Base-by-base conservation (phyloP, 2,329 filamentous ascomycete species). In the Fusarium nelsonii region DNA sequence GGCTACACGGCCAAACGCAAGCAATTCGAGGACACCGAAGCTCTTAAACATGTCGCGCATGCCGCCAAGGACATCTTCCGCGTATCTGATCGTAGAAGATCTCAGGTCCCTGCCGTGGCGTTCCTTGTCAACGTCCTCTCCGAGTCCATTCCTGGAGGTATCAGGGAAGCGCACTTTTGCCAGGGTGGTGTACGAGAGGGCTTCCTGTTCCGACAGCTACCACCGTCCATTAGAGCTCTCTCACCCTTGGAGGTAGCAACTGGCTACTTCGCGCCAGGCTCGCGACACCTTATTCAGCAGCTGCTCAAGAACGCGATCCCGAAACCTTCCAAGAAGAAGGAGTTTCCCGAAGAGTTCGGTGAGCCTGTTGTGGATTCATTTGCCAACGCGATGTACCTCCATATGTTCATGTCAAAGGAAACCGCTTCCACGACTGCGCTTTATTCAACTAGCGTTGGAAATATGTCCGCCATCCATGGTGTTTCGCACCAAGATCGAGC, bases 101-200 rank as follows among this genome's bases (percentile, higher is more conserved):
- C 83, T 1, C 90, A 92, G 74, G 88, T 92, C 6, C 89, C 90
- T 1, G 89, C 90, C 0, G 89, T 92, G 2, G 88, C 89, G 0
- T 88, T 91, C 63, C 80, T 92, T 5, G 84, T 92, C 39, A 85
- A 85, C n/a, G 88, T 88, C 33, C 81, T 92, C 2, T 82, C 85
- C 8, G 81, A 87, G 57, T 86, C 87, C 4, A 80, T 92, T 12
- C 89, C 90, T 1, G 79, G 81, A 39, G 79, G 78, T n/a, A 87
- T 91, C 65, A 84, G 84, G 41, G 82, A 85, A 36, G 87, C 91
- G 3, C 84, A 87, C 33, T 92, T 92, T 79, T 91, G 89, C 64
- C 90, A 92, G 74, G 90, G 90, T 18, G 90, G 90, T 6, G 89
- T 92, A 4, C 81, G 90, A 32, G 90, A 92, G 79, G 90, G 90